Percentiles rank a stretch among this genome's conserved stretches.
phyloP scores from a whole-genome alignment of 495 filamentous ascomycete genomes.

The Aspergillus nanangensis region DNA sequence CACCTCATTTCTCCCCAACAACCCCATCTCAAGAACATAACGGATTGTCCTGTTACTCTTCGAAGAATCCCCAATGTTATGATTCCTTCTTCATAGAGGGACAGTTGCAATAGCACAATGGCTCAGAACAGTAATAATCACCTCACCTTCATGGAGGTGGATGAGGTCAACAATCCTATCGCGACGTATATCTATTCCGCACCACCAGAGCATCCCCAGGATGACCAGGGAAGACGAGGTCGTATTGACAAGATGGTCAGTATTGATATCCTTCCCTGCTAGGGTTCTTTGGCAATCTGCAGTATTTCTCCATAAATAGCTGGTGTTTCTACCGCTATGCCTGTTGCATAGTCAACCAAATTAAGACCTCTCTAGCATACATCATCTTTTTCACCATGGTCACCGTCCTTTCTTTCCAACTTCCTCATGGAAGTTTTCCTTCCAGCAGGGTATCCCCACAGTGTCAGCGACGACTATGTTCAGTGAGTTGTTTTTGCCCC shows the following conservation, averaged over 20 bases:
- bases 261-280: conserved; percentile 1
- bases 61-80: too few species aligned
- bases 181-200: conserved; percentile 36
- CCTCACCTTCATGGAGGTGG: conserved; percentile 33
- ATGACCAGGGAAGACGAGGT: conserved; percentile 2
- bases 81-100: too few species aligned
- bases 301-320: too few species aligned
- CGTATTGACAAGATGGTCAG: conserved; percentile 36
- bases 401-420: conserved; percentile 21
- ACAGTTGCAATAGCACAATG: conserved; percentile 16
- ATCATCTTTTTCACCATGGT: conserved; percentile 28
- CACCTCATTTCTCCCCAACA: not conserved
- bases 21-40: too few species aligned
- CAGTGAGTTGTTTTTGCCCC: conserved; percentile 47
- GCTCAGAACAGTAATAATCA: conserved; percentile 4
- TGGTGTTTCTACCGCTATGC: too few species aligned
- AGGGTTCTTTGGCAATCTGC: too few species aligned
- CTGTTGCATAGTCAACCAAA: too few species aligned
- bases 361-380: conserved; percentile 12
- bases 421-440: conserved; percentile 61
- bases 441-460: conserved; percentile 88
- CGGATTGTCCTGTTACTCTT: too few species aligned
- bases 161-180: conserved; percentile 30
- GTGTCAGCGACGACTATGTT: conserved; percentile 86
- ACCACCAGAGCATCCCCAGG: conserved; percentile 4